These are phyloP conservation scores for Anthracocystis panici-leucophaei DNA, from an alignment of 1,284 basidiomycete species.

Conservation along the genomic window DNA sequence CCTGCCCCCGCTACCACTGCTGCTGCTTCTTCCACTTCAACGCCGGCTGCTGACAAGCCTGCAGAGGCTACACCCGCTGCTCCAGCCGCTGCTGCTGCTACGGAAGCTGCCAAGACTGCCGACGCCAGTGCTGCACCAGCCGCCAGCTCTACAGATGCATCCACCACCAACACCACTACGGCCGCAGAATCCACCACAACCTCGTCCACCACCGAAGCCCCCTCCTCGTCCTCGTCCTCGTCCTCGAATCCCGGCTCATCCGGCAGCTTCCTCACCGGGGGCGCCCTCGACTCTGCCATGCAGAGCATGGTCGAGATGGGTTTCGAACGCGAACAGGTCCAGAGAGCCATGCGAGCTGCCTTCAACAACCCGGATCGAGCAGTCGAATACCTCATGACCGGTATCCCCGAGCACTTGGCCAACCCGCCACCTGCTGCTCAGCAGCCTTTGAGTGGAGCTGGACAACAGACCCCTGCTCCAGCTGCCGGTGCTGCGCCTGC, in stretches of 20 bases:
- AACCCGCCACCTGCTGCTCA: slow-evolving; percentile 53
- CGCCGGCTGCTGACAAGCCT: slow-evolving; percentile 26
- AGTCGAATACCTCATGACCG: slow-evolving; percentile 93
- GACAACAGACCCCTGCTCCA: slow-evolving; percentile 8
- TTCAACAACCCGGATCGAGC: slow-evolving; percentile 99
- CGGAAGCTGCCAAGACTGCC: slow-evolving; percentile 17
- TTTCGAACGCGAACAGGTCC: slow-evolving; percentile 85
- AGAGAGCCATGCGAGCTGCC: slow-evolving; percentile 88
- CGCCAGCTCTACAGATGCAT: slow-evolving; percentile 8
- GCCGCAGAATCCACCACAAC: slow-evolving; percentile 12
- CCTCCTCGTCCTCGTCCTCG: slow-evolving; percentile 6
- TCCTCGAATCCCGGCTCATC: slow-evolving; percentile 18
- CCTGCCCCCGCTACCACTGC: slow-evolving; percentile 58
- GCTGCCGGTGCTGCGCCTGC: slow-evolving; percentile 75
- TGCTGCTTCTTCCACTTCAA: slow-evolving; percentile 18
- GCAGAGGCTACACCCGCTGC: slow-evolving; percentile 69
- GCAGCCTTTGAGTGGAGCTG: neutral
- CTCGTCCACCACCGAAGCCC: slow-evolving; percentile 14
- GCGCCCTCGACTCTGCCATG: slow-evolving; percentile 64
- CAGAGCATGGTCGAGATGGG: slow-evolving; percentile 83
- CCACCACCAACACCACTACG: slow-evolving; percentile 1
- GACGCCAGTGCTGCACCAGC: slow-evolving; percentile 31
- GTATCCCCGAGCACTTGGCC: slow-evolving; percentile 69
- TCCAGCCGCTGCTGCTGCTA: slow-evolving; percentile 64
- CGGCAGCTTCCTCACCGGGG: slow-evolving; percentile 51